A percentile compares a stretch with the other conserved stretches of the same genome.
Evolutionary conservation across 352 stramenopile genomes (phyloP).

Genomic region (Phytophthora sp.): DNA sequence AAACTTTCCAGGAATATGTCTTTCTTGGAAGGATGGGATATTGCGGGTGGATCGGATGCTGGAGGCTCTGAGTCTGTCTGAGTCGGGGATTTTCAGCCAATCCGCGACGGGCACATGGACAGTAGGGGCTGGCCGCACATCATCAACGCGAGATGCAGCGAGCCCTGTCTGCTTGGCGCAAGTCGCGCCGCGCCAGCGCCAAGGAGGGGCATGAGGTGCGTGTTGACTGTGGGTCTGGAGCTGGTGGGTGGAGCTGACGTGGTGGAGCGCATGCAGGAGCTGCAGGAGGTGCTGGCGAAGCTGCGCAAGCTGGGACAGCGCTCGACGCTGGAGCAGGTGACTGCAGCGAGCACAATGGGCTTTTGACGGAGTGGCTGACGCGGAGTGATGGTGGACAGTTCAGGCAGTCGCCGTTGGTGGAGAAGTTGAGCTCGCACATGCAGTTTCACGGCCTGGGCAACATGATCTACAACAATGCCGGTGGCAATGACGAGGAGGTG

Average conservation of each 20-base stretch:
- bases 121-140: not conserved
- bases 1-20: no score
- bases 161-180: slow-evolving; percentile 41
- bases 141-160: slow-evolving; percentile 24
- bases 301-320: slow-evolving; percentile 62
- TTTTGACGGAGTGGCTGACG: not conserved
- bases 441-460: slow-evolving; percentile 80
- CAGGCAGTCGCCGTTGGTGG: slow-evolving; percentile 66
- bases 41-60: no score
- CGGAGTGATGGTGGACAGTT: slow-evolving; percentile 39
- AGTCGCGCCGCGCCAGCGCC: slow-evolving; percentile 42
- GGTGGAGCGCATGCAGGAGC: slow-evolving; percentile 37
- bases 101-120: no score
- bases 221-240: not conserved
- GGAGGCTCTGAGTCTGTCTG: no score
- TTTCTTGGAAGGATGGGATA: not conserved
- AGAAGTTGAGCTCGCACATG: slow-evolving; percentile 51
- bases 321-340: slow-evolving; percentile 64
- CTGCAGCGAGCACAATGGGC: no score
- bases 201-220: slow-evolving; percentile 53
- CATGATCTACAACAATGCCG: slow-evolving; percentile 86
- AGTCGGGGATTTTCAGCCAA: no score
- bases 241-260: not conserved
- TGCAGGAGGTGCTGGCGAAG: slow-evolving; percentile 62
- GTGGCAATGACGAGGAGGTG: slow-evolving; percentile 59